Base-by-base conservation (phyloP, 768 basidiomycete genomes). In the Lactarius hatsudake region DNA sequence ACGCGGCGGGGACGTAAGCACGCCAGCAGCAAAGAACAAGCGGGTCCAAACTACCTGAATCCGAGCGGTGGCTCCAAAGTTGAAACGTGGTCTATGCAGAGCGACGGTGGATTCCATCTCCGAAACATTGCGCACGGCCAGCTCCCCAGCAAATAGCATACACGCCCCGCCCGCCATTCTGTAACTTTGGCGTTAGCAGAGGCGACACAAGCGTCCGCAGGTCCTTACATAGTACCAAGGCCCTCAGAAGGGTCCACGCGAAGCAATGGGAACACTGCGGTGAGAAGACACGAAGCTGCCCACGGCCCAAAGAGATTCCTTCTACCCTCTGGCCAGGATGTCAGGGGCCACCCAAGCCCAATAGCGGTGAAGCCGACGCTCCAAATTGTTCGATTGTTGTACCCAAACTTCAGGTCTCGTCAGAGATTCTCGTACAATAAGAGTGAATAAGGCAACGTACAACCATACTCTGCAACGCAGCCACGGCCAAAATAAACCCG, bases 381-480 rank as follows among this genome's bases (percentile, higher is more conserved):
- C 92, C 90, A 94, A 17, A 93, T 81, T 2, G 79, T 80, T 13
- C 93, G 82, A 69, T 87, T 81, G 0, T 86, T 86, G 75, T 94
- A 94, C 1, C 86, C 93, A 34, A 79, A 78, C 90, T 91, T 32
- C 38, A 13, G 64, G 43, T 53, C 20, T 17, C 43, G 34, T 38
- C 30, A 51, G 53, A 73, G 38, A 20, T 40, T 42, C 48, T 32
- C 57, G 53, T 0, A 32, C 20, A 26, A n/a, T n/a, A 10, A 56
- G 20, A 42, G 13, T 57, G 26, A 38, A 5, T 5, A 23, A 61
- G 28, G 20, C 1, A 34, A 81, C 90, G 59, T 76, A 90, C 91
- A 73, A 91, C 90, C 89, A 93, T 91, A 55, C 84, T 81, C 69
- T 87, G 82, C 57, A 92, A 78, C 2, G 81, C 81, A 1, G 71